phyloP scores from a whole-genome alignment of 2,329 filamentous ascomycete genomes.

The Fusarium agapanthi region DNA sequence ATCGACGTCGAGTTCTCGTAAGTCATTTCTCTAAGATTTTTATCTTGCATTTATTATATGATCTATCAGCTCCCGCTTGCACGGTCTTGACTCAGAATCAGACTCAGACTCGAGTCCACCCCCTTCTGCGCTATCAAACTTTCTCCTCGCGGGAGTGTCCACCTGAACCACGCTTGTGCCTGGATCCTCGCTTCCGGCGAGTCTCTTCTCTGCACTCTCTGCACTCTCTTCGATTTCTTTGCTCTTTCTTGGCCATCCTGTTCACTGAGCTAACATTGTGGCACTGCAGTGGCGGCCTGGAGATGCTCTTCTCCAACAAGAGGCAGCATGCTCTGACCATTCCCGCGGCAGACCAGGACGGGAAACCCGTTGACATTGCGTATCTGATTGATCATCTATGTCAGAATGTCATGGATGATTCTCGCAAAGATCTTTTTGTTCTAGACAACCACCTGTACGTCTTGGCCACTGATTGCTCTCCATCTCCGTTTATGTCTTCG shows the following conservation, averaged over 20 bases:
- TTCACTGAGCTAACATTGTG: slow-evolving; percentile 28
- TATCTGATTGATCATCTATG: slow-evolving; percentile 84
- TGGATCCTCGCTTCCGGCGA: slow-evolving; percentile 12
- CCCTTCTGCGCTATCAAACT: slow-evolving; percentile 9
- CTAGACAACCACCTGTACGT: slow-evolving; percentile 88
- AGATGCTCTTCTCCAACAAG: slow-evolving; percentile 90
- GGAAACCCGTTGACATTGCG: slow-evolving; percentile 72
- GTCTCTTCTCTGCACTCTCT: slow-evolving; percentile 14
- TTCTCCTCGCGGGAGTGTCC: slow-evolving; percentile 12
- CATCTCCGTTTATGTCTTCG: not conserved
- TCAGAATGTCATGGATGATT: slow-evolving; percentile 83
- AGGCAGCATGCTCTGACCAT: slow-evolving; percentile 76
- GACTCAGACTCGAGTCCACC: slow-evolving; percentile 8
- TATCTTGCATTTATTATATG: slow-evolving; percentile 34
- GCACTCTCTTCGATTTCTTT: slow-evolving; percentile 4
- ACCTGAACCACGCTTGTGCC: slow-evolving; percentile 30
- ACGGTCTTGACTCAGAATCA: not conserved
- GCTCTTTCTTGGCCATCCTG: slow-evolving; percentile 9
- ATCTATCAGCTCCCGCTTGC: slow-evolving; percentile 35
- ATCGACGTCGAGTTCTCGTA: slow-evolving; percentile 78
- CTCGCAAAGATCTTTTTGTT: slow-evolving; percentile 87
- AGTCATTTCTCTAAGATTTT: slow-evolving; percentile 40
- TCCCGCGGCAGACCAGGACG: slow-evolving; percentile 68
- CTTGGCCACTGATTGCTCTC: slow-evolving; percentile 12
- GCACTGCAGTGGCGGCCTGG: slow-evolving; percentile 79